Base-by-base conservation (phyloP, 306 rosid genomes). In the Quillaja saponaria region DNA sequence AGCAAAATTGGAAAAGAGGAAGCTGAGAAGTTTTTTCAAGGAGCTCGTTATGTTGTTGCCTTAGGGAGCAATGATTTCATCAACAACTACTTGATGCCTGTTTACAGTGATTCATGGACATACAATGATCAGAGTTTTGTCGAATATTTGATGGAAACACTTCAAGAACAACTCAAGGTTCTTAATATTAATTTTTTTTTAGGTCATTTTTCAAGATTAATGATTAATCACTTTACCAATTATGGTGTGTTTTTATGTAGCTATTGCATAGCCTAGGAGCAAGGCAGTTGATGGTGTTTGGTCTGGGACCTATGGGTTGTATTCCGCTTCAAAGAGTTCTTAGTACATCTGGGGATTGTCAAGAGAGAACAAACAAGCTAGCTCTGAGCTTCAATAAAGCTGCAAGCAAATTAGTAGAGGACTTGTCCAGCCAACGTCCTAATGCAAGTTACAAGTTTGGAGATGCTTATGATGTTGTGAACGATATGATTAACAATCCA, bases 41-140 rank as follows among this genome's bases (percentile, higher is more conserved):
- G 33, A 47, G 78, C 87, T 37, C 76, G 49, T 31, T 92, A 85
- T 68, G 96, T 89, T 55, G 85, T 89, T 7, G 97, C 99, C 58
- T 70, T 92, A 61, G 97, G 99, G 12, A 92, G 99, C 77, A 92
- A 92, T 39, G 99, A 92, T 34, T 89, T 92, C 82, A 92, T 89
- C 58, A 92, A 92, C 84, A 89, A 92, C 56, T 92, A 85, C 82
- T 75, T 92, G 66, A 89, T 85, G 97, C 95, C 99, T n/a, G 81
- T 83, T 71, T 92, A 89, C 46, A 33, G 44, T 0, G 99, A 92
- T 71, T 87, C 99, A 4, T 92, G 96, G 97, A 87, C 66, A 46
- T 89, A 92, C 81, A 89, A 92, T 16, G 99, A 92, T 71, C 66
- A 81, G 21, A 74, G 75, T 12, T 89, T 87, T 69, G 19, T 92